A percentile compares a stretch with the other conserved stretches of the same genome.
These are phyloP conservation scores for Paulownia fortunei DNA, from an alignment of 257 asterid species.

Conservation along the genomic window DNA sequence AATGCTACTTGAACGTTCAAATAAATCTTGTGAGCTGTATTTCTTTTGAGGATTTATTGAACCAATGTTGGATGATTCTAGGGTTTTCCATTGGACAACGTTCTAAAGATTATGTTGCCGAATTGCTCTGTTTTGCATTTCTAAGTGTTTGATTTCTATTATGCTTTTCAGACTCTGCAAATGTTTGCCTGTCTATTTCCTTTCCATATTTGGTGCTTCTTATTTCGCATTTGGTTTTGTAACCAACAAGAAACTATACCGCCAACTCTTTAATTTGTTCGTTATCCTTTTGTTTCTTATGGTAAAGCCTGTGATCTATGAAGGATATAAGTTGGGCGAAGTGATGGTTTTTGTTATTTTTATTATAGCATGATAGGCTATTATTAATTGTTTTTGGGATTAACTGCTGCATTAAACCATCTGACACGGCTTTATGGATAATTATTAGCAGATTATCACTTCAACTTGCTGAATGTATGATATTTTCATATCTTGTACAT, in stretches of 20 bases:
- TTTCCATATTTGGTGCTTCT: background rate
- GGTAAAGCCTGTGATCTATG: background rate
- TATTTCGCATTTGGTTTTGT: background rate
- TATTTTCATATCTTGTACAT: background rate
- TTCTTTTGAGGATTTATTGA: background rate
- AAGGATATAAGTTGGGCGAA: background rate
- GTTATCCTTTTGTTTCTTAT: background rate
- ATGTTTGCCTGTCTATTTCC: background rate
- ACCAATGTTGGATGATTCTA: background rate
- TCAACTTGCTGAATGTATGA: background rate
- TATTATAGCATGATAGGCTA: background rate
- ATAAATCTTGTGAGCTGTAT: background rate
- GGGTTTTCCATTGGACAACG: background rate
- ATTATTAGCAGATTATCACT: background rate
- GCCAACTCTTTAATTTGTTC: background rate
- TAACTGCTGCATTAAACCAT: background rate
- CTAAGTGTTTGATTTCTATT: background rate
- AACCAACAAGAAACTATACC: background rate
- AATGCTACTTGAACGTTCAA: background rate
- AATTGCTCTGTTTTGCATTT: background rate
- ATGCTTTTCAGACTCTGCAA: background rate
- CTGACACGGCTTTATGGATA: no score
- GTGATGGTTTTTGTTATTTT: background rate
- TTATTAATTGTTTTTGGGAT: background rate
- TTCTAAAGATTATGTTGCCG: slow-evolving; percentile 3